A percentile compares a stretch with the other conserved stretches of the same genome.
Evolutionary conservation across 2,329 filamentous ascomycete genomes (phyloP).

Genomic region (Talaromyces sp.): DNA sequence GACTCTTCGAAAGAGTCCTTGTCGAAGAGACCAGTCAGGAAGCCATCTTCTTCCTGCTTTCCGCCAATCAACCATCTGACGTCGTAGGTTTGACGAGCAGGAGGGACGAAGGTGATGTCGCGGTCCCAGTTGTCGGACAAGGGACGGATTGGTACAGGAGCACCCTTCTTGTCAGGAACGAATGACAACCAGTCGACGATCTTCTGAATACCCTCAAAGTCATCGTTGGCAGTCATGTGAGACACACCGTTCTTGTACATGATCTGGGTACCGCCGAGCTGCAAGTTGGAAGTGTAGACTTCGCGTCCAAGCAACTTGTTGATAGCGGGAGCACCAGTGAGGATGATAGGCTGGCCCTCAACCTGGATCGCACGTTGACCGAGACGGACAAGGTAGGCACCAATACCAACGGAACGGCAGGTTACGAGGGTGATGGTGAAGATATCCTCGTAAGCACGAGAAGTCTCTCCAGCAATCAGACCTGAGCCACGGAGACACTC

Average conservation of each 20-base stretch:
- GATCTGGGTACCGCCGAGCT: slow-evolving; percentile 99
- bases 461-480: slow-evolving; percentile 96
- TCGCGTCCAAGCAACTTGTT: slow-evolving; percentile 98
- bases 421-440: slow-evolving; percentile 98
- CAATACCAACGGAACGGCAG: slow-evolving; percentile 97
- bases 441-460: slow-evolving; percentile 95
- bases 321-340: slow-evolving; percentile 93
- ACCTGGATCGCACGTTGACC: slow-evolving; percentile 98
- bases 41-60: slow-evolving; percentile 77
- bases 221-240: slow-evolving; percentile 95
- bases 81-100: slow-evolving; percentile 82
- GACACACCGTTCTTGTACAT: slow-evolving; percentile 99
- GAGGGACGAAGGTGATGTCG: slow-evolving; percentile 76
- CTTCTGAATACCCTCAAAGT: slow-evolving; percentile 96
- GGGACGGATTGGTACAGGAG: slow-evolving; percentile 87
- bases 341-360: slow-evolving; percentile 96
- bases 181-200: slow-evolving; percentile 98
- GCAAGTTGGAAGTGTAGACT: slow-evolving; percentile 97
- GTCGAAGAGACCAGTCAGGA: slow-evolving; percentile 90
- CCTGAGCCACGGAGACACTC: slow-evolving; percentile 96
- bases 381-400: slow-evolving; percentile 96
- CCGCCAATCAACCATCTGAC: slow-evolving; percentile 90
- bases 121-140: slow-evolving; percentile 87
- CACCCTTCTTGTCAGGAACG: slow-evolving; percentile 90
- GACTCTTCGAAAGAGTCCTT: slow-evolving; percentile 95